Conservation (phyloP, 495 filamentous ascomycete species). For the Viridothelium virens region DNA sequence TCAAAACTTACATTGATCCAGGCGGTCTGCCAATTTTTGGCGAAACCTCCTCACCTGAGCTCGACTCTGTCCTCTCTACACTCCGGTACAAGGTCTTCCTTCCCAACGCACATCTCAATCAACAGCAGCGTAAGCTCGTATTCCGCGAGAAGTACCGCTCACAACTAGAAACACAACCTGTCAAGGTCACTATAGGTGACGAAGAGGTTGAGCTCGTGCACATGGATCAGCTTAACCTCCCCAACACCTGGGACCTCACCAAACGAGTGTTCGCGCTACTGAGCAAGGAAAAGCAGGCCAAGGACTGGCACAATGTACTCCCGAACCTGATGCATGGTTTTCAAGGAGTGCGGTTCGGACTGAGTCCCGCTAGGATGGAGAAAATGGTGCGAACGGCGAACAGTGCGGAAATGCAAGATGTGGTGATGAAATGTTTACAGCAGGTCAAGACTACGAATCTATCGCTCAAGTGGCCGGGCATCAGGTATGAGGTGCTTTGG, state of each 20-base stretch:
- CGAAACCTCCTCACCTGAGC: conserved; percentile 28
- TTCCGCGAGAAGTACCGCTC: conserved; percentile 26
- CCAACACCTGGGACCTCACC: conserved; percentile 22
- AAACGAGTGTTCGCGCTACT: conserved; percentile 25
- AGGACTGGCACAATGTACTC: conserved; percentile 34
- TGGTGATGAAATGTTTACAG: conserved; percentile 30
- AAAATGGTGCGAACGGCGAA: conserved; percentile 29
- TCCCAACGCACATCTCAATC: conserved; percentile 29
- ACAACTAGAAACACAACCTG: conserved; percentile 30
- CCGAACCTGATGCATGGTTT: conserved; percentile 29
- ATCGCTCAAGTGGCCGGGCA: conserved; percentile 17
- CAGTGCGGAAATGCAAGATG: conserved; percentile 23
- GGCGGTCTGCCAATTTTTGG: conserved; percentile 30
- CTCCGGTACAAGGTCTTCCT: conserved; percentile 34
- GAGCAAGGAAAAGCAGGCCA: conserved; percentile 14
- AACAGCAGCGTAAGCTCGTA: conserved; percentile 30
- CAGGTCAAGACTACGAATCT: conserved; percentile 29
- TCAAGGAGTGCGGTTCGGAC: conserved; percentile 20
- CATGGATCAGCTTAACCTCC: conserved; percentile 31
- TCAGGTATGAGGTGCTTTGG: conserved; percentile 26
- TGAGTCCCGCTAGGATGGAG: conserved; percentile 20
- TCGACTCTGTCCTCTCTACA: conserved; percentile 25
- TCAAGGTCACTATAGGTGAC: conserved; percentile 31
- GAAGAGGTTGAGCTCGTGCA: conserved; percentile 33
- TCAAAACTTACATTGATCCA: conserved; percentile 9